Percentiles rank a stretch among this genome's conserved stretches.
These are phyloP conservation scores for Trichoderma gracile DNA, from an alignment of 2,329 filamentous ascomycete species.

Conservation along the genomic window DNA sequence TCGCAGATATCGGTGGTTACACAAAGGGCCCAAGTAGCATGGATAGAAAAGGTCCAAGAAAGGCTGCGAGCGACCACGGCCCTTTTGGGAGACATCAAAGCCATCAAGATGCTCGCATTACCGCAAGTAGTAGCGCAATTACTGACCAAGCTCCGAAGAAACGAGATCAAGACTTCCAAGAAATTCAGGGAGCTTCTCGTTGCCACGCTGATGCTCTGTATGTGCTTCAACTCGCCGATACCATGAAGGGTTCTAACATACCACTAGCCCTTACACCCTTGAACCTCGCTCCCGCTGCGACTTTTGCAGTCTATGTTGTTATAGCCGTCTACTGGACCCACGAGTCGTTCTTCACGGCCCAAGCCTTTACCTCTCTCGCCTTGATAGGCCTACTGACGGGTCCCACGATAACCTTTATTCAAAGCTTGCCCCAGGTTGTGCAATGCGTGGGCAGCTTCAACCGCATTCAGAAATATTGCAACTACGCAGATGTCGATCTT, in stretches of 20 bases:
- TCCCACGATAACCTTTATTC: slow-evolving; percentile 31
- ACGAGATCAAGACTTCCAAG: slow-evolving; percentile 36
- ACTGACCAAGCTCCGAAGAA: slow-evolving; percentile 33
- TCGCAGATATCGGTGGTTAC: slow-evolving; percentile 27
- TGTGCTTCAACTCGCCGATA: not conserved
- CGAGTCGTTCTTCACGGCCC: slow-evolving; percentile 30
- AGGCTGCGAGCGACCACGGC: slow-evolving; percentile 44
- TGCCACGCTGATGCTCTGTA: slow-evolving; percentile 31
- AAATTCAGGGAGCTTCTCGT: slow-evolving; percentile 33
- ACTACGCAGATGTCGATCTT: slow-evolving; percentile 6
- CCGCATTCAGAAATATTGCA: slow-evolving; percentile 33
- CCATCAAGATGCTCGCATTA: slow-evolving; percentile 48
- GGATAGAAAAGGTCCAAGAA: slow-evolving; percentile 47
- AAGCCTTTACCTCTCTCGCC: slow-evolving; percentile 31
- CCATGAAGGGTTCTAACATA: not conserved
- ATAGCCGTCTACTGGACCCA: slow-evolving; percentile 33
- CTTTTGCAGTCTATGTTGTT: slow-evolving; percentile 34
- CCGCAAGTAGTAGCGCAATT: slow-evolving; percentile 31
- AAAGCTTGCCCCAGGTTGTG: slow-evolving; percentile 29
- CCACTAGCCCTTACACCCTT: slow-evolving; percentile 28
- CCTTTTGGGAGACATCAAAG: slow-evolving; percentile 48
- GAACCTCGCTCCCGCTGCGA: slow-evolving; percentile 32
- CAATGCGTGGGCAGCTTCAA: slow-evolving; percentile 29
- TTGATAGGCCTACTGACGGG: slow-evolving; percentile 30
- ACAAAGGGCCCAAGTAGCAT: slow-evolving; percentile 36